These are phyloP conservation scores for Dipteronia dyeriana DNA, from an alignment of 345 rosid genomes.

Conservation along the genomic window DNA sequence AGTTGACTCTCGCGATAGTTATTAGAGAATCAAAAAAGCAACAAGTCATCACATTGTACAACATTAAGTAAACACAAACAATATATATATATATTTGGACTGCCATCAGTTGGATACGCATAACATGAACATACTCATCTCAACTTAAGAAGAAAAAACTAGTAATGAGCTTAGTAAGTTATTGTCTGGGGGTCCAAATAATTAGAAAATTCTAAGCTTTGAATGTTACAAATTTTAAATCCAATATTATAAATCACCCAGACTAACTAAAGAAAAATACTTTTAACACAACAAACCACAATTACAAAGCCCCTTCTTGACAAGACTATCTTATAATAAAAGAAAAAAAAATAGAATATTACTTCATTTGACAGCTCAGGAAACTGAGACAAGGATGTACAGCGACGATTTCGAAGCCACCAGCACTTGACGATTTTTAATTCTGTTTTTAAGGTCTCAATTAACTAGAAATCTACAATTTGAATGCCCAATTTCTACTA, in stretches of 20 bases:
- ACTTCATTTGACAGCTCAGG: not conserved
- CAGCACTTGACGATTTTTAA: no score
- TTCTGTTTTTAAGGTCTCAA: no score
- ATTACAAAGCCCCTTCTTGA: not conserved
- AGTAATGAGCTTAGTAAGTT: no score
- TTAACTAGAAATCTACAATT: no score
- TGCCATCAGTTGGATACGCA: not conserved
- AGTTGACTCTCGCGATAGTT: not conserved
- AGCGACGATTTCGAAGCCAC: no score
- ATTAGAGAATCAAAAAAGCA: not conserved
- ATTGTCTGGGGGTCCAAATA: no score
- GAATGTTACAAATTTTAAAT: no score
- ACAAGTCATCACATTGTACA: not conserved
- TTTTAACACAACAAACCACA: not conserved
- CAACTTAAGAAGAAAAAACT: no score
- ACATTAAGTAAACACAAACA: not conserved
- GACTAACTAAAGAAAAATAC: not conserved
- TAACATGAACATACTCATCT: no score
- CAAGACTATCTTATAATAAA: no score
- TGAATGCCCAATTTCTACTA: not conserved
- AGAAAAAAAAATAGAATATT: not conserved
- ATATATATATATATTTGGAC: not conserved
- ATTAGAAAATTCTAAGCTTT: no score
- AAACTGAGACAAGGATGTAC: not conserved
- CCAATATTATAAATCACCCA: no score